Percentiles rank a stretch among this genome's conserved stretches.
These are phyloP conservation scores for Cutaneotrichosporon spelunceum DNA, from an alignment of 1,284 basidiomycete species.

Conservation along the genomic window DNA sequence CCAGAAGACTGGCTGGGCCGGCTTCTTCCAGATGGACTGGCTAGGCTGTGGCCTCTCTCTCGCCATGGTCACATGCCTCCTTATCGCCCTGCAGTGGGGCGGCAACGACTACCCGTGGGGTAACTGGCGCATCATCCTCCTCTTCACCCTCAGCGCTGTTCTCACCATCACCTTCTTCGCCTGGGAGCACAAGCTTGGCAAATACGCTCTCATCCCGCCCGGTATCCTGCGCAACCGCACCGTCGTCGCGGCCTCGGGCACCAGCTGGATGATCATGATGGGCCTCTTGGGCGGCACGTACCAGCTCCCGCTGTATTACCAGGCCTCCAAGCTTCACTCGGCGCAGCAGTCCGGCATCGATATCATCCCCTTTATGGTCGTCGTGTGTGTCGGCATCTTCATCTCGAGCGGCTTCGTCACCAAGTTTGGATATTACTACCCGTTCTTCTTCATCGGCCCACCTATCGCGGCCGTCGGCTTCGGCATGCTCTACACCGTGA, in stretches of 20 bases:
- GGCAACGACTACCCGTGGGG: slow-evolving; percentile 47
- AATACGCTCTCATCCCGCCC: slow-evolving; percentile 43
- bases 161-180: slow-evolving; percentile 45
- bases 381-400: slow-evolving; percentile 50
- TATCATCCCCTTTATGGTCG: slow-evolving; percentile 54
- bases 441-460: slow-evolving; percentile 45
- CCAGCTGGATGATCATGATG: slow-evolving; percentile 53
- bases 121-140: slow-evolving; percentile 46
- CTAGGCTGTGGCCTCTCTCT: slow-evolving; percentile 51
- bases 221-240: slow-evolving; percentile 44
- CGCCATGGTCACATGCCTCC: slow-evolving; percentile 48
- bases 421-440: slow-evolving; percentile 51
- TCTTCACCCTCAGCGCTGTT: slow-evolving; percentile 49
- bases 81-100: slow-evolving; percentile 54
- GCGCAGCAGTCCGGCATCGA: slow-evolving; percentile 54
- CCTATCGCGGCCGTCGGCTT: slow-evolving; percentile 50
- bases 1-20: slow-evolving; percentile 27
- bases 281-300: slow-evolving; percentile 49
- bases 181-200: slow-evolving; percentile 49
- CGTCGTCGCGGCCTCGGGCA: slow-evolving; percentile 42
- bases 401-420: slow-evolving; percentile 48
- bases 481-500: slow-evolving; percentile 55
- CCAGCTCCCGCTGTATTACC: slow-evolving; percentile 54
- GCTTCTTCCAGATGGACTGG: slow-evolving; percentile 50
- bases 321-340: slow-evolving; percentile 46